Evolutionary conservation across 164 flowering plant species (phyloP), one percentile per base, ranked within the genome.

Genomic region (Magnolia kwangsiensis): DNA sequence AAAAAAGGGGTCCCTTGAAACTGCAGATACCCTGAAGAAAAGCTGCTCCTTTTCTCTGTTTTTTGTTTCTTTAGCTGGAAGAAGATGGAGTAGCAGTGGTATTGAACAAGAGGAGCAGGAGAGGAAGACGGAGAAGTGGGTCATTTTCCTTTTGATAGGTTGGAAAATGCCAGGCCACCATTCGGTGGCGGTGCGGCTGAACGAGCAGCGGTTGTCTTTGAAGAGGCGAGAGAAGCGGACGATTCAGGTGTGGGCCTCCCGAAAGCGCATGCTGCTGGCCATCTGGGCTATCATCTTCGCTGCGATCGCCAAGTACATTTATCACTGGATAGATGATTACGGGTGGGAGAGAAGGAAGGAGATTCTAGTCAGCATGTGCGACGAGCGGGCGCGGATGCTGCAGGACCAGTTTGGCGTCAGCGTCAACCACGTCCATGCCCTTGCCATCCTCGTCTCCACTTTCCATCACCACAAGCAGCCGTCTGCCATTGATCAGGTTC

Each of bases 361-460:
- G 72, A 86, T 82, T 9, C 83, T 95, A 68, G 84, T 82, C 7
- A 87, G 91, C 73, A 87, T 91, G 94, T 95, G 98, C 80, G 97
- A 95, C 77, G 90, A 92, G 80, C 81, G 98, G 51, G 95, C 97
- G 5, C 85, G 98, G 68, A 93, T 95, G 96, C 81, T 95, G 84
- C 97, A 93, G 76, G 98, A 95, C 83, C 97, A 92, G 65, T 95
- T 95, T 80, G 90, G 82, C 79, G 98, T 93, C 65, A 91, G 98
- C 68, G 93, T 95, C n/a, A 95, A 95, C 74, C 98, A 93, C 81
- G 97, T 93, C 7, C 98, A 91, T 71, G 98, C 98, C 24, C 90
- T 95, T 1, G 91, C 97, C 19, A 83, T 93, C 55, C 92, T 95
- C 29, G 91, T 95, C 84, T 92, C 98, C 74, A 93, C 97, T 67